Percentiles rank a stretch among this genome's conserved stretches.
phyloP scores from a whole-genome alignment of 176 grass and related monocot genomes.

The Avena insularis region DNA sequence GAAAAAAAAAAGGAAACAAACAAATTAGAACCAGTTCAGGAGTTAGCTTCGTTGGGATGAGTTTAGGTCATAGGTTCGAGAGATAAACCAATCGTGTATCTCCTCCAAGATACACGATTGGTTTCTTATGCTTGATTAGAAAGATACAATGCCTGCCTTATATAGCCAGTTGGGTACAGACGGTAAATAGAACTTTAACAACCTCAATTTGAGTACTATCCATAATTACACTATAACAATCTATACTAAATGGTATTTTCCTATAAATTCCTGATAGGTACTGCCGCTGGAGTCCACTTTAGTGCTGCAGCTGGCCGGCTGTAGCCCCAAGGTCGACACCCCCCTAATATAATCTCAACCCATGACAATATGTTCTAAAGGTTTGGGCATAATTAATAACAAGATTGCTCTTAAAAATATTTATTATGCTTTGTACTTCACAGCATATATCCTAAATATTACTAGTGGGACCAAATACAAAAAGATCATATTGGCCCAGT shows the following conservation, averaged over 20 bases:
- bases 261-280: neutral
- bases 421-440: neutral
- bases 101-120: neutral
- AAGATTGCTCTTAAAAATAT: neutral
- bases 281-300: neutral
- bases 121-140: neutral
- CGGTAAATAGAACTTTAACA: neutral
- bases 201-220: neutral
- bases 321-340: neutral
- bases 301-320: neutral
- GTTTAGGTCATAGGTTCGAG: neutral
- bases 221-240: neutral
- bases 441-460: neutral
- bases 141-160: neutral
- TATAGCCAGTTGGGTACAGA: neutral
- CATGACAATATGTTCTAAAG: neutral
- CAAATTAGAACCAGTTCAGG: neutral
- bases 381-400: neutral
- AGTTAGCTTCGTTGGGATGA: neutral
- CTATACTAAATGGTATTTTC: neutral
- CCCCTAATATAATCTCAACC: neutral
- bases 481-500: neutral
- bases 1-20: neutral
- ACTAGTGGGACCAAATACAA: constrained; percentile 2
- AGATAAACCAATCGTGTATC: neutral